Base-by-base conservation (phyloP, 2,329 filamentous ascomycete genomes). In the Hysterium pulicare region DNA sequence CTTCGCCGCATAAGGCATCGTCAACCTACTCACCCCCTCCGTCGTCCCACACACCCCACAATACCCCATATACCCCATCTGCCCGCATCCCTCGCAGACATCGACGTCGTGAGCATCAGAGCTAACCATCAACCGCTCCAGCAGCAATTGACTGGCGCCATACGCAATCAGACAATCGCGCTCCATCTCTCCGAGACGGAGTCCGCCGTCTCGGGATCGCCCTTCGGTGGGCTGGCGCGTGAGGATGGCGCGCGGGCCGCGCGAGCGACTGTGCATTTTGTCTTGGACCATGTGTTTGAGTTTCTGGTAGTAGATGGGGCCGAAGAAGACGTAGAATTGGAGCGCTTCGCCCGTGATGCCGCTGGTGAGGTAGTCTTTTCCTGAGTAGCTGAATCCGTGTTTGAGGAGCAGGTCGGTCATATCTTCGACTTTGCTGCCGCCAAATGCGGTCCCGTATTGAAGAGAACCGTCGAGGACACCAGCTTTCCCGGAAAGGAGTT, bases 281-380 rank as follows among this genome's bases (percentile, higher is more conserved):
- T 98, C 93, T 68, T 97, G 90, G 3, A 98, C 93, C 93, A 98
- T 98, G 77, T 98, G 93, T 79, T 98, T 98, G 52, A 98, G 81
- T 54, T 95, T 95, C 74, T 98, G 93, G 74, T 98, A 98, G 75
- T 95, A 98, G 69, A 98, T 98, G 9, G 93, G 93, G 0, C 93
- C 93, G 65, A 95, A 95, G 77, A 97, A 98, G 62, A 98, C 90
- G 70, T 97, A 97, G 10, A 90, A 90, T 50, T 95, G 90, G 5
- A 97, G 77, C 0, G 87, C 82, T 70, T 98, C 93, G 57, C 93
- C 94, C 0, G 93, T 97, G 62, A 96, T 91, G 26, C 93, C 93
- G 0, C 84, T 90, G 0, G 93, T 97, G 49, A 98, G 84, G 70
- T 90, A 95, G 66, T 98, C 93, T 64, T 98, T 98, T 55, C 94